Evolutionary conservation across 768 basidiomycete species (phyloP).

Genomic region (Sarcodon sp.): DNA sequence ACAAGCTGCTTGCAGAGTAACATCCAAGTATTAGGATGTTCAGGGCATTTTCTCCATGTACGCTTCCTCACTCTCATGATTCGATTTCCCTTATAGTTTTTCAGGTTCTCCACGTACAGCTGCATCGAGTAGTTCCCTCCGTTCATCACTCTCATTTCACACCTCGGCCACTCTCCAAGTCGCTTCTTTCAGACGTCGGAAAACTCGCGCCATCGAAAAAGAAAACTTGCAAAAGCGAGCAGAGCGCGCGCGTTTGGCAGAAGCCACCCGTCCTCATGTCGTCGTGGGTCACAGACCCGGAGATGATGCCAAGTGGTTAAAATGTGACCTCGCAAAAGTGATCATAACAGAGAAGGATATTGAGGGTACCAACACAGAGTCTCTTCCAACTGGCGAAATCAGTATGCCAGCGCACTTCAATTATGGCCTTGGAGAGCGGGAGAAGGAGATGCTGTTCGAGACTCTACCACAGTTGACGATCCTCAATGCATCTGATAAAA

Average conservation of each 20-base stretch:
- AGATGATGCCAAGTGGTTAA: conserved; percentile 55
- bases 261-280: conserved; percentile 41
- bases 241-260: conserved; percentile 23
- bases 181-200: conserved; percentile 18
- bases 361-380: not conserved
- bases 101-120: conserved; percentile 14
- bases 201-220: conserved; percentile 25
- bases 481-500: not conserved
- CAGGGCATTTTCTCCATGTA: not conserved
- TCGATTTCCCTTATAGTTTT: not conserved
- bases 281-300: conserved; percentile 61
- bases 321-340: conserved; percentile 50
- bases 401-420: conserved; percentile 39
- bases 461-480: conserved; percentile 46
- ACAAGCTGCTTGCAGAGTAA: not conserved
- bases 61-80: not conserved
- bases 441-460: conserved; percentile 54
- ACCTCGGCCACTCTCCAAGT: conserved; percentile 28
- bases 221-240: conserved; percentile 32
- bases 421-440: conserved; percentile 51
- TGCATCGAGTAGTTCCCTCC: conserved; percentile 23
- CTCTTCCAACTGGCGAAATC: conserved; percentile 21
- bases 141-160: conserved; percentile 27
- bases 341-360: conserved; percentile 39
- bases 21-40: not conserved